Evolutionary conservation across 2,329 filamentous ascomycete species (phyloP).

Genomic region (Ophiocordyceps camponoti-rufipedis): DNA sequence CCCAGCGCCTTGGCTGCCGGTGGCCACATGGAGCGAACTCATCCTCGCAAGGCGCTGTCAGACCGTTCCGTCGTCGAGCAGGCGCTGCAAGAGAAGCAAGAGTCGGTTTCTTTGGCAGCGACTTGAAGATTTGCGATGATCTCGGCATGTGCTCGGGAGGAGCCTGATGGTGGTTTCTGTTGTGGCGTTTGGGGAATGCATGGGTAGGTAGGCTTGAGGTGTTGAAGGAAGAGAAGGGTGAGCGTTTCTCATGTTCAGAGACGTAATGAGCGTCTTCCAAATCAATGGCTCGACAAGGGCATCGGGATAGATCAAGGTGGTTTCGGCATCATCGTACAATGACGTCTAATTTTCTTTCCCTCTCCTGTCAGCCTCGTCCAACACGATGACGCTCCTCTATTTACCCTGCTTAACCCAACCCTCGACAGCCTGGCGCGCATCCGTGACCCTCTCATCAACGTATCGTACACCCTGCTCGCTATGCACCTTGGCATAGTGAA

Average conservation of each 20-base stretch:
- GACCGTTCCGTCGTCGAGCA: slow-evolving; percentile 11
- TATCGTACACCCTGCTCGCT: slow-evolving; percentile 50
- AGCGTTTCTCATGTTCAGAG: no score
- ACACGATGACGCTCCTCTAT: slow-evolving; percentile 20
- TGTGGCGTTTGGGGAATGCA: no score
- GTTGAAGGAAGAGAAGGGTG: no score
- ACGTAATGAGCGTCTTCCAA: no score
- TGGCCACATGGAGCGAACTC: slow-evolving; percentile 19
- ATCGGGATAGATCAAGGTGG: no score
- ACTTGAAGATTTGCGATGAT: neutral
- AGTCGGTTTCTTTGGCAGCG: slow-evolving; percentile 8
- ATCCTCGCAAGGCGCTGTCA: slow-evolving; percentile 17
- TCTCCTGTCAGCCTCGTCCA: neutral
- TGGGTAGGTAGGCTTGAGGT: no score
- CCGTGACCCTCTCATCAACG: slow-evolving; percentile 65
- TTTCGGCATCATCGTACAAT: slow-evolving; percentile 14
- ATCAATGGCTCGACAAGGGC: no score
- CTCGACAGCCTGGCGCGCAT: slow-evolving; percentile 61
- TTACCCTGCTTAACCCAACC: slow-evolving; percentile 84
- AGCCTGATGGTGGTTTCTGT: no score
- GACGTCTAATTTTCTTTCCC: slow-evolving; percentile 7
- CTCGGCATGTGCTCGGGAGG: no score
- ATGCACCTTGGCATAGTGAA: slow-evolving; percentile 59
- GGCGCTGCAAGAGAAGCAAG: slow-evolving; percentile 4
- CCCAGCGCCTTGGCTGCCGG: slow-evolving; percentile 28